These are phyloP conservation scores for Spizellomyces punctatus DNA, from an alignment of 192 early-diverging fungal genomes.

Conservation along the genomic window DNA sequence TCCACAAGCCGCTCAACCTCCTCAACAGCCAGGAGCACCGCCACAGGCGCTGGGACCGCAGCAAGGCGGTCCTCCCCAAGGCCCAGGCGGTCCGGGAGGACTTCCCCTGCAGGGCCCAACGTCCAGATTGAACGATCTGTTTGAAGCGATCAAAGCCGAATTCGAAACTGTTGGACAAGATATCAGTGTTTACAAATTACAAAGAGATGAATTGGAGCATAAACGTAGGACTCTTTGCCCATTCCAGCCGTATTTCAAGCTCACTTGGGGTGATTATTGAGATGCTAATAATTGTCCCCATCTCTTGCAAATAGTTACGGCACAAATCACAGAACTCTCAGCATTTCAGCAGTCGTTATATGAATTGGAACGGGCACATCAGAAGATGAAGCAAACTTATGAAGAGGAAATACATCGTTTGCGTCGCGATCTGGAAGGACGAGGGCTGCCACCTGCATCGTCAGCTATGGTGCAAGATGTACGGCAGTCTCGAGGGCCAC, in stretches of 20 bases:
- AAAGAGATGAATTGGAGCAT: conserved; percentile 87
- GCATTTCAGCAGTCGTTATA: conserved; percentile 73
- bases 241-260: not conserved
- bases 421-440: conserved; percentile 77
- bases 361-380: conserved; percentile 83
- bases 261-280: not conserved
- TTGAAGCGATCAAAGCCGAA: conserved; percentile 81
- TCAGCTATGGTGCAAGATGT: conserved; percentile 51
- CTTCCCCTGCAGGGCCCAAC: not conserved
- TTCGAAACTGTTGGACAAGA: conserved; percentile 81
- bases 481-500: conserved; percentile 50
- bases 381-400: conserved; percentile 77
- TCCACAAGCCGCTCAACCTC: not conserved
- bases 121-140: conserved; percentile 61
- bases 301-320: conserved; percentile 57
- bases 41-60: conserved; percentile 30
- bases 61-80: conserved; percentile 10
- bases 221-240: conserved; percentile 63
- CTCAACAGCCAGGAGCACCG: conserved; percentile 16
- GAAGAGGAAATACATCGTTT: conserved; percentile 86
- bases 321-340: conserved; percentile 80
- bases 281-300: not conserved
- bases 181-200: conserved; percentile 65
- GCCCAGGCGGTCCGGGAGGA: not conserved
- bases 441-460: conserved; percentile 25